Conservation (phyloP, 2,329 filamentous ascomycete species). For the Torrubiella hemipterigena region DNA sequence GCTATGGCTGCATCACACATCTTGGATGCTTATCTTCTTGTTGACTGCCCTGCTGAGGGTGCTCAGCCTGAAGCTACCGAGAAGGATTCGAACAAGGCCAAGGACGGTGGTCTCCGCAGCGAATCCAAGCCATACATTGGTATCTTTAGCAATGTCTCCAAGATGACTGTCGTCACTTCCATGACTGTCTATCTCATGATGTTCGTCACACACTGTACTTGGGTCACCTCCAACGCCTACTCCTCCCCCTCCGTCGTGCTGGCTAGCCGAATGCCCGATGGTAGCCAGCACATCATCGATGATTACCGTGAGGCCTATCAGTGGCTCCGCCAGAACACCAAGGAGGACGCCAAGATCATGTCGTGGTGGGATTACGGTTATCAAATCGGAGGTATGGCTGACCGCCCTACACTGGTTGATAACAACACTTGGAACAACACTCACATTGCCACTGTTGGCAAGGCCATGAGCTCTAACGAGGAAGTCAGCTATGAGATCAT, state of each 20-base stretch:
- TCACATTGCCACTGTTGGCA: conserved; percentile 96
- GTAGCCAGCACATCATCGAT: conserved; percentile 96
- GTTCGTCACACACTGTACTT: conserved; percentile 96
- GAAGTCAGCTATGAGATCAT: conserved; percentile 98
- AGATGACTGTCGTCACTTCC: conserved; percentile 60
- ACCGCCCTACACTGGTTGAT: conserved; percentile 91
- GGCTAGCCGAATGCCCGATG: conserved; percentile 83
- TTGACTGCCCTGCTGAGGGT: conserved; percentile 46
- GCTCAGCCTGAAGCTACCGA: conserved; percentile 31
- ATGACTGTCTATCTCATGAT: conserved; percentile 74
- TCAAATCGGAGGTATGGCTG: conserved; percentile 98
- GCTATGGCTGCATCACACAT: conserved; percentile 81
- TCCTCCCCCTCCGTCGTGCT: conserved; percentile 95
- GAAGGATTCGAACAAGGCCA: conserved; percentile 42
- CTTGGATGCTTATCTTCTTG: conserved; percentile 71
- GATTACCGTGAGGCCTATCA: conserved; percentile 99
- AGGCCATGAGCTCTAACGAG: conserved; percentile 95
- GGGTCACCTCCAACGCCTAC: conserved; percentile 98
- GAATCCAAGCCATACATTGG: conserved; percentile 65
- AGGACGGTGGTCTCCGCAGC: conserved; percentile 50
- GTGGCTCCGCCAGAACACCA: conserved; percentile 96
- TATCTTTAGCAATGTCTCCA: conserved; percentile 72
- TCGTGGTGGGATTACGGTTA: conserved; percentile 99
- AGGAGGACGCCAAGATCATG: conserved; percentile 94
- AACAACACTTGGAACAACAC: conserved; percentile 99